These are phyloP conservation scores for Saccharomycopsis fermentans DNA, from an alignment of 805 yeast species.

Conservation along the genomic window DNA sequence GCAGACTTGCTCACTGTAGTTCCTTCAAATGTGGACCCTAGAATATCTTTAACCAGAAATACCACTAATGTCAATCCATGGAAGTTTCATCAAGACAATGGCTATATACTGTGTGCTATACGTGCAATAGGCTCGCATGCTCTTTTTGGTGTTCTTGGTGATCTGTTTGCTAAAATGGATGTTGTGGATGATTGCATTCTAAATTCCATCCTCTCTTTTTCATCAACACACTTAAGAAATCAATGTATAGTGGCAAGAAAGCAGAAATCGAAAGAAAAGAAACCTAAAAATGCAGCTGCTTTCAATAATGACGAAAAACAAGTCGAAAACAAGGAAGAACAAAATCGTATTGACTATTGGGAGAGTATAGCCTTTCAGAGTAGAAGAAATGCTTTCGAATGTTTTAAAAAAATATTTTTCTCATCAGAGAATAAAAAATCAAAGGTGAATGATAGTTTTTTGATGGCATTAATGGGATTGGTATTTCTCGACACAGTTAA, in stretches of 20 bases:
- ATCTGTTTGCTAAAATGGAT: slow-evolving; percentile 30
- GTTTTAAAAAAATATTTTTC: neutral
- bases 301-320: slow-evolving; percentile 27
- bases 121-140: slow-evolving; percentile 70
- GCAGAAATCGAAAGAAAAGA: slow-evolving; percentile 5
- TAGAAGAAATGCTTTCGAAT: neutral
- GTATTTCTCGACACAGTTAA: neutral
- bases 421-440: neutral
- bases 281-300: slow-evolving; percentile 5
- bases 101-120: slow-evolving; percentile 72
- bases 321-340: slow-evolving; percentile 50
- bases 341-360: slow-evolving; percentile 77
- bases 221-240: slow-evolving; percentile 71
- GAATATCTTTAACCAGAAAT: neutral
- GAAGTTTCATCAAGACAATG: slow-evolving; percentile 80
- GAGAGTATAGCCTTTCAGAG: neutral
- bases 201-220: slow-evolving; percentile 70
- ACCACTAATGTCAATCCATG: slow-evolving; percentile 20
- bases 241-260: slow-evolving; percentile 39
- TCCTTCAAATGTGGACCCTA: neutral
- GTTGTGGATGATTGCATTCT: slow-evolving; percentile 67
- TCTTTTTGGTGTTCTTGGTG: slow-evolving; percentile 46
- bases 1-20: slow-evolving; percentile 73
- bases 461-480: neutral
- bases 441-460: neutral